Conservation (phyloP, 139 green algal genomes). For the Coccomyxa sp. region DNA sequence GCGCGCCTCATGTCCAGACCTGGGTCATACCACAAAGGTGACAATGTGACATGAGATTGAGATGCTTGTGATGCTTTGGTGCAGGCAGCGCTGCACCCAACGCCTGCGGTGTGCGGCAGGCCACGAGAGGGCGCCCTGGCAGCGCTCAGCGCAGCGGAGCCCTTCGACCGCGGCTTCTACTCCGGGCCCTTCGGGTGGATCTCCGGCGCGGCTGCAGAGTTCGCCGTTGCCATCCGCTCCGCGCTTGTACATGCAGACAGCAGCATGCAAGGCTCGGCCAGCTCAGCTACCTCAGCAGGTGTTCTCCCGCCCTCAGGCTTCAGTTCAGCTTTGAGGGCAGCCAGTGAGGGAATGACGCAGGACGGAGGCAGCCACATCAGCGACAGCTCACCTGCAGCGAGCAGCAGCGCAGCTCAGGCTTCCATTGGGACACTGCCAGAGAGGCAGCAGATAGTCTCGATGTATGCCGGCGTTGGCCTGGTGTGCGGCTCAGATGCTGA, state of each 20-base stretch:
- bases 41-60: too few species aligned
- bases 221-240: conserved; percentile 96
- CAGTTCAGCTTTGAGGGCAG: too few species aligned
- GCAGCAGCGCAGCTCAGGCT: too few species aligned
- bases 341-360: too few species aligned
- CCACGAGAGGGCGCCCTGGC: conserved; percentile 36
- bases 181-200: conserved; percentile 95
- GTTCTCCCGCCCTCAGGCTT: too few species aligned
- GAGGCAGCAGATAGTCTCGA: conserved; percentile 32
- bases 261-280: too few species aligned
- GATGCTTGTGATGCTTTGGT: conserved; percentile 22
- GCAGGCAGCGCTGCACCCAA: conserved; percentile 79
- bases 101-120: conserved; percentile 89
- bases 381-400: too few species aligned
- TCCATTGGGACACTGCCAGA: too few species aligned
- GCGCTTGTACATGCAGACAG: conserved; percentile 72
- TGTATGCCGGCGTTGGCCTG: conserved; percentile 95
- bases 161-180: conserved; percentile 96
- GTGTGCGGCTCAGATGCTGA: conserved; percentile 73
- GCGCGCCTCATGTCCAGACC: too few species aligned
- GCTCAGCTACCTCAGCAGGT: too few species aligned
- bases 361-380: too few species aligned
- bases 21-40: too few species aligned
- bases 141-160: conserved; percentile 59
- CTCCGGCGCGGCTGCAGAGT: conserved; percentile 74